Percentiles rank a stretch among this genome's conserved stretches.
phyloP scores from a whole-genome alignment of 2,329 filamentous ascomycete species.

The Ophiostoma sp. region DNA sequence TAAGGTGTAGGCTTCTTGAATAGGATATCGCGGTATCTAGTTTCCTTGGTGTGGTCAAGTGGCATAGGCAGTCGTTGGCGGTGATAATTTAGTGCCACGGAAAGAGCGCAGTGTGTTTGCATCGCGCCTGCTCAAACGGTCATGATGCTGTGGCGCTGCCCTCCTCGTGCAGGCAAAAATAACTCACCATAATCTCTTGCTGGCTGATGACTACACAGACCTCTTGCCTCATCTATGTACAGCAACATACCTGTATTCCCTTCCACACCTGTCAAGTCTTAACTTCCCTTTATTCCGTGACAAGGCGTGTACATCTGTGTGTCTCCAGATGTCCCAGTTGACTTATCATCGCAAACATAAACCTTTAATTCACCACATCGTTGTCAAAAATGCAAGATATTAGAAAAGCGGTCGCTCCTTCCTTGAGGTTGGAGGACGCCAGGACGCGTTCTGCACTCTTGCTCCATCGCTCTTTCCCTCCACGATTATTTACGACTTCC shows the following conservation, averaged over 20 bases:
- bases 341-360: background rate
- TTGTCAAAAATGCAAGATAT: background rate
- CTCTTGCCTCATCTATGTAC: background rate
- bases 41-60: no score
- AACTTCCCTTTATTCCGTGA: background rate
- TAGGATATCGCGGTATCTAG: no score
- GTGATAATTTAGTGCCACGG: background rate
- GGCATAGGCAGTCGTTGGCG: no score
- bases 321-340: no score
- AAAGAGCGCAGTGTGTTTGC: background rate
- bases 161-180: background rate
- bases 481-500: background rate
- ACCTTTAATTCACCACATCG: background rate
- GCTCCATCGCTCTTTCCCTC: constrained; percentile 14
- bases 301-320: background rate
- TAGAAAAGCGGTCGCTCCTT: background rate
- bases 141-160: background rate
- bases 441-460: background rate
- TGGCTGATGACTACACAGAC: background rate
- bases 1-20: no score
- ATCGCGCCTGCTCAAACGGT: background rate
- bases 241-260: background rate
- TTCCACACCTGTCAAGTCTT: background rate
- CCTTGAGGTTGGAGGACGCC: background rate
- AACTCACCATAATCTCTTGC: background rate